Base-by-base conservation (phyloP, 2,329 filamentous ascomycete genomes). In the Tolypocladium tropicale region DNA sequence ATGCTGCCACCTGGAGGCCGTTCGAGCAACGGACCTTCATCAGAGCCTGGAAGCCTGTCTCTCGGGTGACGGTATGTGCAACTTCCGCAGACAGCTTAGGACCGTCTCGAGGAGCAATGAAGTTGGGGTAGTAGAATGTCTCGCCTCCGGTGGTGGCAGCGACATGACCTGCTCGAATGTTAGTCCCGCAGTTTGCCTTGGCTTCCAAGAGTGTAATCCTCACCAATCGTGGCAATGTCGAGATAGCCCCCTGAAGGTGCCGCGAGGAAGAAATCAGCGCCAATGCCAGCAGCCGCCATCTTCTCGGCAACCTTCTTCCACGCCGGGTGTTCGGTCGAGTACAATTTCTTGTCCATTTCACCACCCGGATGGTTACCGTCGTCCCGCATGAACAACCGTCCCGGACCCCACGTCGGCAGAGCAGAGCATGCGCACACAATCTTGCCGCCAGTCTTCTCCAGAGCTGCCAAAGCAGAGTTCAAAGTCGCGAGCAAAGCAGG, bases 21-120 rank as follows among this genome's bases (percentile, higher is more conserved):
- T 96, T 99, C 21, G 92, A 96, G 75, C 94, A 99, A 59, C 94
- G 88, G 57, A 99, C 93, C 77, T 99, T 99, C 90, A 99, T 95
- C 63, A 99, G 77, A 23, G 91, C 91, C 72, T 96, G 93, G 75
- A 90, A 97, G 25, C 94, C 94, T 51, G 93, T 96, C 70, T 96
- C 92, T 60, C 94, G 82, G 3, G 85, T 91, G 33, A 96, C 84
- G 0, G 89, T 85, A 66, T 96, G 93, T 62, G 85, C 83, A 61
- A 99, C 84, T 74, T 99, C 94, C 52, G 87, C 82, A 2, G 86
- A 87, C 41, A 99, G 75, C 74, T 93, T 95, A 56, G 89, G 79
- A 48, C 86, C 84, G 70, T 99, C 94, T 39, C 94, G 84, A 9
- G 89, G 89, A 9, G 88, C 84, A 57, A 96, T 85, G 75, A 96